Base-by-base conservation (phyloP, 2,329 filamentous ascomycete species). In the Nemania bipapillata region DNA sequence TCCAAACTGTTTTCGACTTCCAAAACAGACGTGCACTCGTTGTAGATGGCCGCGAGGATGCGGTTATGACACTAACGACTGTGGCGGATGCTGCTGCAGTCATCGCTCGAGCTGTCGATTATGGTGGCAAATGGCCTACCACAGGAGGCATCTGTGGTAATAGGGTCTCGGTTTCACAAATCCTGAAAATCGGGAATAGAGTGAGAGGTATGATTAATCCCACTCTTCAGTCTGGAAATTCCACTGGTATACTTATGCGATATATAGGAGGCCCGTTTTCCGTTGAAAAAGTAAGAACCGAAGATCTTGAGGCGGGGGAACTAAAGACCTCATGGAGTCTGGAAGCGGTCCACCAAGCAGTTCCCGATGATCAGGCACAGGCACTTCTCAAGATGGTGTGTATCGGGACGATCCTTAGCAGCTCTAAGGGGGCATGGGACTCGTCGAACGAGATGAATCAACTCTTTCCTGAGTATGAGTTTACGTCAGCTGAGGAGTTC, bases 281-380 rank as follows among this genome's bases (percentile, higher is more conserved):
- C 0, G 72, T 87, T 9, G 83, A 86, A 4, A 80, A 79, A n/a
- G 77, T 88, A 1, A 80, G 79, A 40, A 60, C 80, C 0, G 79
- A 81, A 57, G 86, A 89, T 72, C 81, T 89, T 4, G 75, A 83
- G 71, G 80, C 76, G 2, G 85, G 84, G 6, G 64, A 66, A 12
- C 70, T 83, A 1, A 79, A 79, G 15, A 76, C 81, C 0, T 80
- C 79, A 3, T 86, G 85, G 85, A 65, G 76, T 22, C 74, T 83
- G 30, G 22, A 71, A 50, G 72, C 72, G 0, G 58, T 67, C 17
- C 76, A 81, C 52, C 65, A 61, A 4, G 70, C 77, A 2, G 74
- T 86, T 32, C 72, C 79, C 1, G 72, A 74, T 0, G 81, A 83
- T 0, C 56, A 80, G 26, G 73, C 77, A 1, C 74, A 77, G 32